Percentiles rank a stretch among this genome's conserved stretches.
Evolutionary conservation across 2,329 filamentous ascomycete species (phyloP).

Genomic region (Venturia oleaginea): DNA sequence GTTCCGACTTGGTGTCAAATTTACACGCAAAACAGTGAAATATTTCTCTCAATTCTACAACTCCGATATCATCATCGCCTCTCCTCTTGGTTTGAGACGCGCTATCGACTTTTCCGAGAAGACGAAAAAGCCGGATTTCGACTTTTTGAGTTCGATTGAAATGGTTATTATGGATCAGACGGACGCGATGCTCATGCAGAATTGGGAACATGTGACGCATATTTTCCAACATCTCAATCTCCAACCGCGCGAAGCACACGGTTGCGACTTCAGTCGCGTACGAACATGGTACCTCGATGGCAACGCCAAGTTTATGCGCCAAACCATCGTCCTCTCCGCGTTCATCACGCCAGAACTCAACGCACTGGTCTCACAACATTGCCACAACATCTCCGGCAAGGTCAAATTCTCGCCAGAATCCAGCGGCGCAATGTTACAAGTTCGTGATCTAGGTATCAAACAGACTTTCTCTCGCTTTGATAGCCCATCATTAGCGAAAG

Average conservation of each 20-base stretch:
- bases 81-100: constrained; percentile 79
- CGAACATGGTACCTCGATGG: constrained; percentile 89
- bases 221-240: constrained; percentile 87
- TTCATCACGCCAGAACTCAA: constrained; percentile 87
- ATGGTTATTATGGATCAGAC: constrained; percentile 84
- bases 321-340: constrained; percentile 72
- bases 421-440: constrained; percentile 57
- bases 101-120: constrained; percentile 74
- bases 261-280: constrained; percentile 87
- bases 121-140: constrained; percentile 62
- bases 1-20: constrained; percentile 92
- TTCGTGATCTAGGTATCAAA: constrained; percentile 35
- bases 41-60: constrained; percentile 94
- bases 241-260: constrained; percentile 81
- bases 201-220: constrained; percentile 92
- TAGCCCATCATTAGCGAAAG: constrained; percentile 56
- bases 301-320: constrained; percentile 69
- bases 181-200: constrained; percentile 92
- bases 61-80: constrained; percentile 89
- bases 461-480: constrained; percentile 90
- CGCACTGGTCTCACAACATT: constrained; percentile 63
- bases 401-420: constrained; percentile 61
- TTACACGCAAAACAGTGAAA: constrained; percentile 91
- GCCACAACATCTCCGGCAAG: constrained; percentile 74
- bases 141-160: constrained; percentile 92